Evolutionary conservation across 208 protist genomes (phyloP), one percentile per base, ranked within the genome.

Genomic region (Crithidia brevicula): DNA sequence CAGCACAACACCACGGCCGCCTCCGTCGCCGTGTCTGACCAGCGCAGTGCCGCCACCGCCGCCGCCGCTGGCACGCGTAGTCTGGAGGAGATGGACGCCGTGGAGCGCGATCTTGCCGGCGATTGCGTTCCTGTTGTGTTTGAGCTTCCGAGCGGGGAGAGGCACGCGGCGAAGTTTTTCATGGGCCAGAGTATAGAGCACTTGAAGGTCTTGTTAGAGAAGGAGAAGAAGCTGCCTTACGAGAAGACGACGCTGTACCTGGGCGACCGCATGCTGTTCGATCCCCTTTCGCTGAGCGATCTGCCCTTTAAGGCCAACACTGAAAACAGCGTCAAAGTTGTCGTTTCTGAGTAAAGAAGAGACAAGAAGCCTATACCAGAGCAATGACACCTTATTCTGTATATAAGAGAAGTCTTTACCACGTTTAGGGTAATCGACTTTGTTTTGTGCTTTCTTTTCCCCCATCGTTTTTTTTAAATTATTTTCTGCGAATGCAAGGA

Each of bases 271-370:
- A 27, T 81, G 45, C 70, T 96, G 36, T 58, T 92, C 6, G 91
- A 96, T 72, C 91, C 91, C 7, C 68, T 96, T 7, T 94, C 88
- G 27, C 70, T 96, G 36, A 87, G 85, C 52, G 91, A 96, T 58
- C 59, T 93, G 43, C 87, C 91, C 1, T 93, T 96, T 50, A 66
- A 71, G 40, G 69, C 72, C 7, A 62, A 78, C 3, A 64, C 73
- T 40, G 73, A 78, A 1, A 96, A 96, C 62, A 25, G 77, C 46
- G 83, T 89, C 16, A 49, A 43, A 16, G 86, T 89, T n/a, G 61
- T 72, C 18, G 23, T 81, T 49, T 53, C 33, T 27, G 67, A 45
- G 54, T 82, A 31, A 77, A 31, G 28, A 50, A 5, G 45, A 67
- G 57, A n/a, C 60, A 22, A 57, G 4, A 53, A 13, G 7, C 33